Percentiles rank a stretch among this genome's conserved stretches.
phyloP scores from a whole-genome alignment of 1,284 basidiomycete species.

The Cystobasidium pallidum region DNA sequence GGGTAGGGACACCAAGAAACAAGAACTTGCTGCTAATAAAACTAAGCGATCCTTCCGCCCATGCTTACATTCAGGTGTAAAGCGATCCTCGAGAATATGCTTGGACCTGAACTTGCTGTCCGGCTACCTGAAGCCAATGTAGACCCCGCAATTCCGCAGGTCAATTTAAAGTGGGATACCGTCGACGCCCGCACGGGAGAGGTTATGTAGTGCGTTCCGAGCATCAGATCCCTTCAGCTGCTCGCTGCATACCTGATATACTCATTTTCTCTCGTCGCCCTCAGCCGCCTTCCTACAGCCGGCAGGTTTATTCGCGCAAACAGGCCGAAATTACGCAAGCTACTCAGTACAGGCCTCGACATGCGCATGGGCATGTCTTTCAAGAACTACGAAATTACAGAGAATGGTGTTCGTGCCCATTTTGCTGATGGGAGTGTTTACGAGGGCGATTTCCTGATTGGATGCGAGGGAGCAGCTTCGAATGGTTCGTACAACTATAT shows the following conservation, averaged over 20 bases:
- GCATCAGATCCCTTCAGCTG: not conserved
- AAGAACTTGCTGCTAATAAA: no score
- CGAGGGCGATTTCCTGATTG: slow-evolving; percentile 37
- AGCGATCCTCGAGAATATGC: slow-evolving; percentile 36
- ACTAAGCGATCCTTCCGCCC: no score
- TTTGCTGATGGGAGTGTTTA: slow-evolving; percentile 38
- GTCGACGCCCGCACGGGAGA: slow-evolving; percentile 37
- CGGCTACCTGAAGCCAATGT: slow-evolving; percentile 24
- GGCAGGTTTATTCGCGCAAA: slow-evolving; percentile 37
- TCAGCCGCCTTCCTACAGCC: slow-evolving; percentile 34
- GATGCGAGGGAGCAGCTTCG: slow-evolving; percentile 38
- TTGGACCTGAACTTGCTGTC: slow-evolving; percentile 33
- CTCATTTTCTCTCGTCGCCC: no score
- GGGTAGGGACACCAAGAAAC: no score
- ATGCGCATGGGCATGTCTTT: slow-evolving; percentile 39
- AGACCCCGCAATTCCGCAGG: slow-evolving; percentile 32
- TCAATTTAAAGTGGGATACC: slow-evolving; percentile 40
- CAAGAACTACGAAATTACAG: slow-evolving; percentile 31
- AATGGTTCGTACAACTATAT: slow-evolving; percentile 9
- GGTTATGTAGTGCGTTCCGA: slow-evolving; percentile 23
- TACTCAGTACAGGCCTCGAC: slow-evolving; percentile 37
- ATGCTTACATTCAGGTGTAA: slow-evolving; percentile 13
- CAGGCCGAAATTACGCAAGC: slow-evolving; percentile 38
- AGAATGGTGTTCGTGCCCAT: slow-evolving; percentile 37
- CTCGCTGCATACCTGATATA: no score